Conservation (phyloP, 352 stramenopile genomes). For the Globisporangium abappressorium region DNA sequence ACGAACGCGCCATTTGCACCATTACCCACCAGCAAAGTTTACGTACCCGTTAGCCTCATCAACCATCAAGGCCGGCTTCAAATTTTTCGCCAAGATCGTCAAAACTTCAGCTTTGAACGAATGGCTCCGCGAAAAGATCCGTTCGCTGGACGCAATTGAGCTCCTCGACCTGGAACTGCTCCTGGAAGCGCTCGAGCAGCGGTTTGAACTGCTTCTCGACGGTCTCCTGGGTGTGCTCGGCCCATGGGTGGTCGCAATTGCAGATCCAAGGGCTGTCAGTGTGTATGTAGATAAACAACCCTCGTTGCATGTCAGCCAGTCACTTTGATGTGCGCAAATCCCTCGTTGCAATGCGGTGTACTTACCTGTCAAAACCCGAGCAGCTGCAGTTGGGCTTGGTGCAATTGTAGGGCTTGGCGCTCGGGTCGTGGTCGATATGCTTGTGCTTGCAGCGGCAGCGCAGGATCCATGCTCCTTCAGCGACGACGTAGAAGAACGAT, state of each 20-base stretch:
- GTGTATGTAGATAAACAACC: not conserved
- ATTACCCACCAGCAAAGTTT: constrained; percentile 13
- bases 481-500: constrained; percentile 77
- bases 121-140: constrained; percentile 46
- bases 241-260: constrained; percentile 79
- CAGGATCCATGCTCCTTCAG: constrained; percentile 76
- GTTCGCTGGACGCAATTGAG: constrained; percentile 55
- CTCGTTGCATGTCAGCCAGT: not conserved
- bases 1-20: not conserved
- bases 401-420: constrained; percentile 36
- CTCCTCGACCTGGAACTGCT: constrained; percentile 41
- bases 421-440: constrained; percentile 67
- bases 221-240: constrained; percentile 41
- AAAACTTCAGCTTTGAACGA: constrained; percentile 16
- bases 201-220: constrained; percentile 48
- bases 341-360: not conserved
- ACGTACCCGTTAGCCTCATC: constrained; percentile 11
- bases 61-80: not conserved
- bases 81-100: not conserved
- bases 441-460: constrained; percentile 81
- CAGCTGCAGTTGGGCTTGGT: constrained; percentile 58
- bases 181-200: constrained; percentile 40
- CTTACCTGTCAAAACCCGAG: constrained; percentile 58
- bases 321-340: not conserved
- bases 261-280: constrained; percentile 69